phyloP scores from a whole-genome alignment of 169 alveolate species.

The Plasmodium yoelii region DNA sequence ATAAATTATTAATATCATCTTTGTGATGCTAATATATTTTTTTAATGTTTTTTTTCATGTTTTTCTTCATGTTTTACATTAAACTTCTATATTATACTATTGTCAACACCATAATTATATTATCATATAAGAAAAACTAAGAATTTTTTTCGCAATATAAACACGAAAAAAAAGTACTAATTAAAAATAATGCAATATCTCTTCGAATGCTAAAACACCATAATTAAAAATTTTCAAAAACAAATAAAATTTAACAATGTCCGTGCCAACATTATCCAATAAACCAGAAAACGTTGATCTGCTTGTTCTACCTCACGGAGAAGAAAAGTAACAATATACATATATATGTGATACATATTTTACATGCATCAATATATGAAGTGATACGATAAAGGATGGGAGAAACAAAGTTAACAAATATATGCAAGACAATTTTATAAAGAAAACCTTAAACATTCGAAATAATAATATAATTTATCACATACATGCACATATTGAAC shows the following conservation, averaged over 20 bases:
- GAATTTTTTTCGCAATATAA: too few relatives aligned
- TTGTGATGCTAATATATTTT: too few relatives aligned
- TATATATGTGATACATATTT: not conserved
- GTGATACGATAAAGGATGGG: not conserved
- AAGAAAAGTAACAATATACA: conserved; percentile 50
- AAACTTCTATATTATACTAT: too few relatives aligned
- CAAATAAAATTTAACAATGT: conserved; percentile 35
- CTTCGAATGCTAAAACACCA: not conserved
- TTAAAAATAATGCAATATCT: conserved; percentile 3
- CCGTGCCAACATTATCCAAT: conserved; percentile 73
- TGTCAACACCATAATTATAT: too few relatives aligned
- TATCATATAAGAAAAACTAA: too few relatives aligned
- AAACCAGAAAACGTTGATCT: conserved; percentile 67
- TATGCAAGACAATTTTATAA: not conserved
- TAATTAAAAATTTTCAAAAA: not conserved
- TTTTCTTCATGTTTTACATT: too few relatives aligned
- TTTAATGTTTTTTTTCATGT: too few relatives aligned
- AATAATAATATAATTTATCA: not conserved
- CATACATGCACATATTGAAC: too few relatives aligned
- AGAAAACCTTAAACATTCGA: not conserved
- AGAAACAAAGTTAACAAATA: not conserved
- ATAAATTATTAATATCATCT: too few relatives aligned
- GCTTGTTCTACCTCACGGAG: conserved; percentile 70
- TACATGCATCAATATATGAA: not conserved
- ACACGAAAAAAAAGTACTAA: conserved; percentile 1